Evolutionary conservation across 2,329 filamentous ascomycete genomes (phyloP).

Genomic region (Hypoxylon sp.): DNA sequence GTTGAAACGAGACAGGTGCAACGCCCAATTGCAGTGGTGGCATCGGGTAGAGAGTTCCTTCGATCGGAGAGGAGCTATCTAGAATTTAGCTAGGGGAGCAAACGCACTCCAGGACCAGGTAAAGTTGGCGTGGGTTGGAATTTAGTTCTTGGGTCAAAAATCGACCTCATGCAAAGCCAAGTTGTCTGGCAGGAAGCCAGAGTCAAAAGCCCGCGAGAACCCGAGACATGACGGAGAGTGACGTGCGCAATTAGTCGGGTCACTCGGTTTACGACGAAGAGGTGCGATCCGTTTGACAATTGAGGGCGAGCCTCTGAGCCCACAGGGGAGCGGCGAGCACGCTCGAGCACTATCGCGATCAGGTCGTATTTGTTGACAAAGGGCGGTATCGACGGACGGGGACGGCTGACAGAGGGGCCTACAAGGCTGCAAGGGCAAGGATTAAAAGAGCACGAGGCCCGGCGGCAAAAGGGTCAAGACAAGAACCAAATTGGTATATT

Average conservation of each 20-base stretch:
- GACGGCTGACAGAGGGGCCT: slow-evolving; percentile 35
- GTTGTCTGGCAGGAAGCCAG: slow-evolving; percentile 56
- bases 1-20: slow-evolving; percentile 49
- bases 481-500: slow-evolving; percentile 9
- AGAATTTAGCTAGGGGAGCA: slow-evolving; percentile 37
- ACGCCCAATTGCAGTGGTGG: slow-evolving; percentile 50
- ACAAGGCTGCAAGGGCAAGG: slow-evolving; percentile 13
- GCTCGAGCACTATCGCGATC: slow-evolving; percentile 40
- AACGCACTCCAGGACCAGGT: slow-evolving; percentile 47
- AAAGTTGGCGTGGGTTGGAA: slow-evolving; percentile 40
- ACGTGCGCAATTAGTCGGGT: slow-evolving; percentile 42
- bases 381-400: slow-evolving; percentile 32
- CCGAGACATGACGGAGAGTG: slow-evolving; percentile 55
- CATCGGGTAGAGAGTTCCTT: slow-evolving; percentile 51
- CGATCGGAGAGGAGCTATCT: slow-evolving; percentile 31
- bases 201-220: slow-evolving; percentile 55
- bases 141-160: slow-evolving; percentile 43
- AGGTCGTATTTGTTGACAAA: slow-evolving; percentile 39
- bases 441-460: slow-evolving; percentile 25
- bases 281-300: slow-evolving; percentile 23
- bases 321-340: slow-evolving; percentile 37
- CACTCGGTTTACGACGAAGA: slow-evolving; percentile 33
- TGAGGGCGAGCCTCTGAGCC: slow-evolving; percentile 45
- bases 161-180: slow-evolving; percentile 50
- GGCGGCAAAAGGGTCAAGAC: slow-evolving; percentile 4